Evolutionary conservation across 2,329 filamentous ascomycete genomes (phyloP), one percentile per base, ranked within the genome.

Genomic region (Neofusicoccum cordaticola): DNA sequence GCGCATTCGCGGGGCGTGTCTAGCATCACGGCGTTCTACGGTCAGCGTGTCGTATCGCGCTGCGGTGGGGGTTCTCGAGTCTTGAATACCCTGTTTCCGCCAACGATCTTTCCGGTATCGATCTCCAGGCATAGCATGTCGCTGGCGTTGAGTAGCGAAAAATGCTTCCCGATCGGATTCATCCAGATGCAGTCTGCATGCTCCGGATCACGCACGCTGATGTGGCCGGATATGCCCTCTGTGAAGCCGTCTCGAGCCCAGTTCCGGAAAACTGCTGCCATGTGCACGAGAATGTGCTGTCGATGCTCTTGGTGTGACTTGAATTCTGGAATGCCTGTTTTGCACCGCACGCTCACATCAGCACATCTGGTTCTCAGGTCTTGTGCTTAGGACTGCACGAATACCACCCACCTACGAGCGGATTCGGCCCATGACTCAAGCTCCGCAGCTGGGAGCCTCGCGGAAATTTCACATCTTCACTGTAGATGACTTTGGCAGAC

Each of bases 221-320:
- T 90, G 73, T 90, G 88, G 0, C 88, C 88, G 27, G 82, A 82
- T 79, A 90, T 88, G 63, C 89, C 89, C 74, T 91, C 88, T 0
- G 85, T 86, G 74, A 86, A 90, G 56, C 86, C 86, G 69, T 86
- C 83, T 52, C 87, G 83, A 1, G 86, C 81, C 73, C 89, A 90
- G 71, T 89, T 83, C 27, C 89, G 85, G 75, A 91, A 91, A 4
- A 86, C 87, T 3, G 75, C 75, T 1, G 87, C 86, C 82, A 89
- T 89, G 74, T 90, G 88, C 35, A 85, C 78, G 12, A 89, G 79
- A 65, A 87, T 85, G 80, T 89, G 89, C 70, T 81, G 81, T 22
- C 89, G 85, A 65, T 90, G 82, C 48, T 83, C 80, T 39, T 80
- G 80, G 65, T 81, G 81, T 22, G 81, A 78, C 3, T 79, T 74